These are phyloP conservation scores for Mycena capillaripes DNA, from an alignment of 768 basidiomycete species.

Conservation along the genomic window DNA sequence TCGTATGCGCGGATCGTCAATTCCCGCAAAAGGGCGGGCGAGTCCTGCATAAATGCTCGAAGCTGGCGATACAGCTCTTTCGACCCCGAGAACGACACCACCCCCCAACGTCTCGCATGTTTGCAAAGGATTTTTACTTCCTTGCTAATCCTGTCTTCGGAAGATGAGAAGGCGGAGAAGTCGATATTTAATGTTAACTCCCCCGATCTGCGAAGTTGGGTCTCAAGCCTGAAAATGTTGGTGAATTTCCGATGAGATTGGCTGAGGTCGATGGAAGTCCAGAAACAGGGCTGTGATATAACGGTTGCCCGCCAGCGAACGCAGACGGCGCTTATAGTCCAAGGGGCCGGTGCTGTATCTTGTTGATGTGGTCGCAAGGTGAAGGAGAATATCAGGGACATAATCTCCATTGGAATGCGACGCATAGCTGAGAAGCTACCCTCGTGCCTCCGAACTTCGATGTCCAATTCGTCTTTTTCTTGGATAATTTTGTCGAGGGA, in stretches of 20 bases:
- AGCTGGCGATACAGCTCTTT: not conserved
- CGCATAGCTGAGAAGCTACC: conserved; percentile 3
- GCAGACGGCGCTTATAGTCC: conserved; percentile 11
- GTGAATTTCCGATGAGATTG: not conserved
- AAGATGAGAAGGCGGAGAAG: not conserved
- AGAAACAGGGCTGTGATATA: not conserved
- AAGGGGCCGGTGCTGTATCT: not conserved
- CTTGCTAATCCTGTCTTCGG: not conserved
- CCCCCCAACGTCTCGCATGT: not conserved
- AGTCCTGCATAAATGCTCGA: not conserved
- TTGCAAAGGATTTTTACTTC: not conserved
- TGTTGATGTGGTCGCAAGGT: not conserved
- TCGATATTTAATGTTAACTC: not conserved
- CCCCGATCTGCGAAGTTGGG: not conserved
- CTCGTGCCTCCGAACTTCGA: not conserved
- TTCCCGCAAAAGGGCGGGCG: not conserved
- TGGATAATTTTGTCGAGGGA: not conserved
- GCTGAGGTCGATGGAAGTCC: not conserved
- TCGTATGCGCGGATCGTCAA: too few relatives aligned
- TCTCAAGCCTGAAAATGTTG: not conserved
- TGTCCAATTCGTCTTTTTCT: not conserved
- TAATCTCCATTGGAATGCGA: conserved; percentile 10
- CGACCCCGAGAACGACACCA: not conserved
- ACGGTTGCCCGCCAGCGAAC: conserved; percentile 6
- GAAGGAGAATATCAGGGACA: conserved; percentile 5